Evolutionary conservation across 2,329 filamentous ascomycete species (phyloP).

Genomic region (Periconia digitata): DNA sequence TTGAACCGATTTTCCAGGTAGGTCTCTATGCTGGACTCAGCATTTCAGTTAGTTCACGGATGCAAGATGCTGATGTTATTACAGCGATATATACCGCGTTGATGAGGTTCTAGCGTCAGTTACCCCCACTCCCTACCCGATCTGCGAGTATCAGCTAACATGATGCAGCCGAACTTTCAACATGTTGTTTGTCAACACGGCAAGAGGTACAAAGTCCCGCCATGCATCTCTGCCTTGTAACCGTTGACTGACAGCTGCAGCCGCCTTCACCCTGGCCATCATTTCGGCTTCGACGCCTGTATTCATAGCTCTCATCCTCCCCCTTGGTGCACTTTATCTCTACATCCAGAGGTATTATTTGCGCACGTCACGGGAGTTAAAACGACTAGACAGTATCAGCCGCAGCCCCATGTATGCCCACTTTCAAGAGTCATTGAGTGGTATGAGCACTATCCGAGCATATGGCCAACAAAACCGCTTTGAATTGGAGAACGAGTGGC

Average conservation of each 20-base stretch:
- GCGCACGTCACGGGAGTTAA: conserved; percentile 91
- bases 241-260: conserved; percentile 36
- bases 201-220: conserved; percentile 46
- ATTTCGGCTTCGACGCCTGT: conserved; percentile 80
- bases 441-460: conserved; percentile 91
- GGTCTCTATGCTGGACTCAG: conserved; percentile 27
- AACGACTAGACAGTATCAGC: conserved; percentile 91
- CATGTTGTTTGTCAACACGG: conserved; percentile 66
- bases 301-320: conserved; percentile 79
- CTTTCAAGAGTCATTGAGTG: conserved; percentile 95
- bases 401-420: conserved; percentile 96
- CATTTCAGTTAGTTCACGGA: neutral
- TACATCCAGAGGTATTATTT: conserved; percentile 98
- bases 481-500: conserved; percentile 92
- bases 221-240: conserved; percentile 15
- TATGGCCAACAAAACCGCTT: conserved; percentile 89
- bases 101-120: conserved; percentile 83
- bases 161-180: conserved; percentile 77
- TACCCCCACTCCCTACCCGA: neutral
- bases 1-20: conserved; percentile 93
- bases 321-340: conserved; percentile 78
- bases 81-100: conserved; percentile 74
- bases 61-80: conserved; percentile 18
- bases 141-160: conserved; percentile 24
- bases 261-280: conserved; percentile 79